Conservation (phyloP, 352 stramenopile genomes). For the Globisporangium splendens region DNA sequence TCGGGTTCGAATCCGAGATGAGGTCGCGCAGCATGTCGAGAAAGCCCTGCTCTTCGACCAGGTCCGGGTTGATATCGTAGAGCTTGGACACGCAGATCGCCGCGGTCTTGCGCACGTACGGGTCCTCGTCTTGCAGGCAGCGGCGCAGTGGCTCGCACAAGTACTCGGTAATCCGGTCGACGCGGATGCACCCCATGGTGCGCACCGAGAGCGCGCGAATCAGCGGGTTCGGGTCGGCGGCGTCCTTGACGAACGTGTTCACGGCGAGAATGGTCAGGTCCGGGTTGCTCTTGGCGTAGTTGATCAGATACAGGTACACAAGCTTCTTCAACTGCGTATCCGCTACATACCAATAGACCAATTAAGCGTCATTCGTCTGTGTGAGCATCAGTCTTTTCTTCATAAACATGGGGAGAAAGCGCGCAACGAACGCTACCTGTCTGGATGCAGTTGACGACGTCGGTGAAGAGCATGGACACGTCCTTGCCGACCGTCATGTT, state of each 20-base stretch:
- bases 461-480: slow-evolving; percentile 98
- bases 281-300: slow-evolving; percentile 99
- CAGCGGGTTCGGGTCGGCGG: slow-evolving; percentile 90
- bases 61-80: slow-evolving; percentile 98
- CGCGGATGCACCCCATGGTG: slow-evolving; percentile 99
- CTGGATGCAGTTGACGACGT: slow-evolving; percentile 99
- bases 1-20: slow-evolving; percentile 97
- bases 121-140: slow-evolving; percentile 94
- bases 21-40: slow-evolving; percentile 96
- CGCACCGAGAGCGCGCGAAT: slow-evolving; percentile 97
- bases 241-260: slow-evolving; percentile 98
- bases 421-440: slow-evolving; percentile 58
- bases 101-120: slow-evolving; percentile 99
- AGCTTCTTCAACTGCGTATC: slow-evolving; percentile 99
- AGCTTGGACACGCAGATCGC: slow-evolving; percentile 99
- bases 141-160: slow-evolving; percentile 95
- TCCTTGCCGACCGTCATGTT: slow-evolving; percentile 99
- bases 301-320: slow-evolving; percentile 99
- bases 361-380: too few relatives aligned
- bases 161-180: slow-evolving; percentile 99
- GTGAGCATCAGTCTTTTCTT: background rate
- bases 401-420: background rate
- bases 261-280: slow-evolving; percentile 99
- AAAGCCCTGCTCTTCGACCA: slow-evolving; percentile 96
- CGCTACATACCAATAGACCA: slow-evolving; percentile 25